Evolutionary conservation across 1,284 basidiomycete species (phyloP), one percentile per base, ranked within the genome.

Genomic region (Heliocybe sulcata): DNA sequence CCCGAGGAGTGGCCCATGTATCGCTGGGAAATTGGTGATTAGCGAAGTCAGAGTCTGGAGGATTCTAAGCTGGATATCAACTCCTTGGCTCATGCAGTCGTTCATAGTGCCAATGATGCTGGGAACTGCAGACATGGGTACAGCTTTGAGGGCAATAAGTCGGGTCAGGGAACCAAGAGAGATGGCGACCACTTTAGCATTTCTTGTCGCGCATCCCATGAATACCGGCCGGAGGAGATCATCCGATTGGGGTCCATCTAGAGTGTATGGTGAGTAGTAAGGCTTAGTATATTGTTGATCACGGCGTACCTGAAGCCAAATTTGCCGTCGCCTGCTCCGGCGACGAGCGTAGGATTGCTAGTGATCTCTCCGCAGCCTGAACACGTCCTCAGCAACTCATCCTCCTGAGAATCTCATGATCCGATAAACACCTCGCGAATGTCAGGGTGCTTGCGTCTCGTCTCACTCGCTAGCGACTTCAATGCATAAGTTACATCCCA

Each of bases 31-130:
- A 65, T 92, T 93, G 0, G 92, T 95, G 56, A 97, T 83, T 22
- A 97, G 82, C 0, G 90, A 91, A 9, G 95, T 82, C 12, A 97
- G 78, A 0, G 92, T 95, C 69, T 98, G 94, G 0, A 97, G 75
- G 38, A 96, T 90, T 56, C 91, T 88, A 47, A 97, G 80, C 67
- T 97, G 94, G 45, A 97, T 96, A 65, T 98, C 94, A 33, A 97
- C 93, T 2, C 93, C 94, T 68, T 95, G 91, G 33, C 83, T 88
- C 71, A 94, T 83, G n/a, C 92, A 91, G 60, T 90, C 85, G 54
- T 77, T 82, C 78, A 97, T 87, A 0, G 89, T 94, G 45, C 72
- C 80, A 58, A 97, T 80, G 54, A 97, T 90, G 38, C 83, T 71
- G 0, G 90, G 85, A 0, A 95, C 85, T 0, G 85, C 82, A 0